Evolutionary conservation across 108 stramenopile species (phyloP).

Genomic region (Pseudonitzschia multiseries): DNA sequence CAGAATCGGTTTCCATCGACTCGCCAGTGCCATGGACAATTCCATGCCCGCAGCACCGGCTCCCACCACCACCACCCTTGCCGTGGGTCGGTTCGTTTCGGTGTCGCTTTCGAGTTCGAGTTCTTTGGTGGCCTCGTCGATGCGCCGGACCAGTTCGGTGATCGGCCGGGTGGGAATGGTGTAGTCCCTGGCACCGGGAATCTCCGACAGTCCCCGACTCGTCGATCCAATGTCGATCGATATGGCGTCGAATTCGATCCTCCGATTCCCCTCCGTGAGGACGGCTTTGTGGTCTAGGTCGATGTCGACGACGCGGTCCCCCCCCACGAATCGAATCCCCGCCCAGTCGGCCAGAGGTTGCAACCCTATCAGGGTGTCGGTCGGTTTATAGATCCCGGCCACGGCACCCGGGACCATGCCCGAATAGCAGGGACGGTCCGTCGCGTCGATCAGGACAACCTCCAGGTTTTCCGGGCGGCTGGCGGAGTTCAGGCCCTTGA

Average conservation of each 20-base stretch:
- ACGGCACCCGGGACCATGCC: slow-evolving; percentile 99
- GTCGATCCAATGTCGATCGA: slow-evolving; percentile 84
- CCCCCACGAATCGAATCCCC: slow-evolving; percentile 59
- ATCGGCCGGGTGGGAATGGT: slow-evolving; percentile 88
- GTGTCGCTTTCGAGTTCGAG: slow-evolving; percentile 2
- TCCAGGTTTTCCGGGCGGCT: slow-evolving; percentile 57
- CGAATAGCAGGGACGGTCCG: slow-evolving; percentile 84
- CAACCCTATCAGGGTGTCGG: slow-evolving; percentile 67
- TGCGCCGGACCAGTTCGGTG: slow-evolving; percentile 57
- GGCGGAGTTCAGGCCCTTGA: slow-evolving; percentile 81
- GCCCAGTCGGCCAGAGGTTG: slow-evolving; percentile 70
- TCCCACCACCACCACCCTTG: slow-evolving; percentile 86
- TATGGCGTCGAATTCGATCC: slow-evolving; percentile 67
- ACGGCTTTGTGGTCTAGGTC: slow-evolving; percentile 50
- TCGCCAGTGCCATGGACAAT: slow-evolving; percentile 80
- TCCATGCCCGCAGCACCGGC: slow-evolving; percentile 97
- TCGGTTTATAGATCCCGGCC: slow-evolving; percentile 58
- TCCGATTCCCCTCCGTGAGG: slow-evolving; percentile 4
- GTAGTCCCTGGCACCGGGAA: slow-evolving; percentile 60
- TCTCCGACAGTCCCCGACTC: slow-evolving; percentile 58
- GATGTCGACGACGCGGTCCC: slow-evolving; percentile 71
- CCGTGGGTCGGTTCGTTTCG: not conserved
- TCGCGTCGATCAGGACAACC: slow-evolving; percentile 90
- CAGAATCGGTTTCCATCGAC: slow-evolving; percentile 53
- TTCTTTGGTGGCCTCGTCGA: slow-evolving; percentile 47